phyloP scores from a whole-genome alignment of 768 basidiomycete species.

The Boletus bicolor region DNA sequence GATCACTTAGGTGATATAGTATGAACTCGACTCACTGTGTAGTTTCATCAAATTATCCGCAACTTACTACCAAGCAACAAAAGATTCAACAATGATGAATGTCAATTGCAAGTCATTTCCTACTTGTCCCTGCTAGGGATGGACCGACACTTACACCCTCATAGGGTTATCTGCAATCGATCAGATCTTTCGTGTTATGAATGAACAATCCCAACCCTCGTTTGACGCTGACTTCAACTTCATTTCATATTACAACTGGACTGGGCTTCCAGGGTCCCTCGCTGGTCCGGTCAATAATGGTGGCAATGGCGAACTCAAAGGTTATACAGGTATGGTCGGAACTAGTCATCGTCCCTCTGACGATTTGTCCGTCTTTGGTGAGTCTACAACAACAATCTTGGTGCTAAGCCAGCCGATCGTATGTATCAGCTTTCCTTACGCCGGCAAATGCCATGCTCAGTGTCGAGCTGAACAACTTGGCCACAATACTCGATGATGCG shows the following conservation, averaged over 20 bases:
- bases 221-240: constrained; percentile 72
- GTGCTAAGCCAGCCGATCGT: not conserved
- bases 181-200: constrained; percentile 73
- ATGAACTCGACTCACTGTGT: constrained; percentile 77
- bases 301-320: constrained; percentile 76
- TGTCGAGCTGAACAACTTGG: constrained; percentile 64
- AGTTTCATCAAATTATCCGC: constrained; percentile 77
- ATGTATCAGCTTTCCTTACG: constrained; percentile 63
- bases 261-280: constrained; percentile 58
- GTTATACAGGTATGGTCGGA: constrained; percentile 68
- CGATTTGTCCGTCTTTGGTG: constrained; percentile 66
- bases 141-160: not conserved
- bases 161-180: constrained; percentile 65
- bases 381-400: constrained; percentile 4
- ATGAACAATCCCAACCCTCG: constrained; percentile 69
- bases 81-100: constrained; percentile 71
- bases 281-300: constrained; percentile 61
- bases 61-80: constrained; percentile 68
- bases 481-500: constrained; percentile 52
- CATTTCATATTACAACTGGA: constrained; percentile 81
- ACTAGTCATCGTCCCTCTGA: constrained; percentile 78
- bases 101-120: constrained; percentile 48
- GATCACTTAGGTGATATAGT: constrained; percentile 37
- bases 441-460: constrained; percentile 83
- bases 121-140: not conserved